Percentiles rank a stretch among this genome's conserved stretches.
Conservation (phyloP, 352 stramenopile genomes). For the Salisapilia sapeloensis region DNA sequence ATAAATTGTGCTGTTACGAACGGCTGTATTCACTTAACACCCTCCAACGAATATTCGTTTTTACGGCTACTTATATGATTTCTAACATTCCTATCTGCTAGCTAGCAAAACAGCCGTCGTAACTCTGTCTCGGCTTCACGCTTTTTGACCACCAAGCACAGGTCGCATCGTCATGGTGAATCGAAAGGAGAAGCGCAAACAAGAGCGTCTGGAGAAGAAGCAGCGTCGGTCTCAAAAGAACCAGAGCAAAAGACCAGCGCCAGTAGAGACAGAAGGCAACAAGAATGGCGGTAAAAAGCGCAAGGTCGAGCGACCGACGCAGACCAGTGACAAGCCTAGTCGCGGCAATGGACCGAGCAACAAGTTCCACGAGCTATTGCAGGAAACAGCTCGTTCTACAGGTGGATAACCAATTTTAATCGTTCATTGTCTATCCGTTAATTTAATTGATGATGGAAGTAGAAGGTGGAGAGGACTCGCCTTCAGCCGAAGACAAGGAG, state of each 20-base stretch:
- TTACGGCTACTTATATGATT: too few species aligned
- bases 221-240: slow-evolving; percentile 36
- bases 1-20: too few species aligned
- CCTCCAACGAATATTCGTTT: too few species aligned
- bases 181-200: slow-evolving; percentile 69
- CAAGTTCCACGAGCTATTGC: slow-evolving; percentile 65
- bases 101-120: too few species aligned
- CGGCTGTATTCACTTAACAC: too few species aligned
- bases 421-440: background rate
- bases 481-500: slow-evolving; percentile 28
- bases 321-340: slow-evolving; percentile 3
- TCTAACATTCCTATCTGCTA: too few species aligned
- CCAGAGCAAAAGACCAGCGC: slow-evolving; percentile 24
- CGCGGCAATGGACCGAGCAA: slow-evolving; percentile 5
- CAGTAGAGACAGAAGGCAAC: background rate
- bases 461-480: slow-evolving; percentile 9
- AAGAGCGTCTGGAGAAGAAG: slow-evolving; percentile 66
- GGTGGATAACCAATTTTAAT: slow-evolving; percentile 3
- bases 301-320: slow-evolving; percentile 4
- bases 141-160: slow-evolving; percentile 8
- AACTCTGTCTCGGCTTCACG: too few species aligned
- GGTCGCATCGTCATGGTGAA: slow-evolving; percentile 9
- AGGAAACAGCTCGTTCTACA: slow-evolving; percentile 30
- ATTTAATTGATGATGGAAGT: background rate
- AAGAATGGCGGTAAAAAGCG: slow-evolving; percentile 1